Evolutionary conservation across 345 rosid species (phyloP), one percentile per base, ranked within the genome.

Genomic region (Melaleuca alternifolia): DNA sequence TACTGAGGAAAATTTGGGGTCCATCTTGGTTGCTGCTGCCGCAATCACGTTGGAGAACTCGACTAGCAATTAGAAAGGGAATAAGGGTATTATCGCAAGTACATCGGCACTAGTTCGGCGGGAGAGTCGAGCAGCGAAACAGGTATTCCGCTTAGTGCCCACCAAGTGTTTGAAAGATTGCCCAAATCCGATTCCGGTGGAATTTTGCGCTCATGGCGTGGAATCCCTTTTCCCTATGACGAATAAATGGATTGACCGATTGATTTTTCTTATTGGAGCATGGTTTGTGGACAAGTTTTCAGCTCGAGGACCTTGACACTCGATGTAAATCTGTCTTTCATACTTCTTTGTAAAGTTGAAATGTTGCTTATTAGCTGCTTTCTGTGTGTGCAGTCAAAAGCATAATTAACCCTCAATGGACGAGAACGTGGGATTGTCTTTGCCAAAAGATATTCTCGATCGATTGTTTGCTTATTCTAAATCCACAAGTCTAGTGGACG

Each of bases 401-500:
- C 5, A 71, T 71, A 71, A 18, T 71, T 71, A 18, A 37, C 33
- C 48, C 37, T 37, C 81, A 16, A 71, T 71, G 81, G 81, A 18
- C 26, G 26, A 37, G 26, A 5, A 18, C 9, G 81, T 1, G 26
- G 26, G 48, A 12, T 71, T 13, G 6, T 71, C 81, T 71, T 71
- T 71, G 48, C 48, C 81, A 9, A 71, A 71, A 18, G 81, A 71
- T 10, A 71, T 71, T 48, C 81, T 37, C 10, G 48, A 71, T 24
- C 48, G 3, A 24, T 37, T 71, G 81, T 71, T 71, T 71, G 48
- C 81, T 18, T 71, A 18, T 71, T 71, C 81, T 71, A 71, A 18
- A 18, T 71, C 81, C 81, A 37, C 48, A 5, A 37, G 81, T 20
- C 81, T 71, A 11, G 41, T 5, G 82, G 93, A 93, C 3, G 88